These are phyloP conservation scores for Phaseolus coccineus DNA, from an alignment of 331 rosid species.

Conservation along the genomic window DNA sequence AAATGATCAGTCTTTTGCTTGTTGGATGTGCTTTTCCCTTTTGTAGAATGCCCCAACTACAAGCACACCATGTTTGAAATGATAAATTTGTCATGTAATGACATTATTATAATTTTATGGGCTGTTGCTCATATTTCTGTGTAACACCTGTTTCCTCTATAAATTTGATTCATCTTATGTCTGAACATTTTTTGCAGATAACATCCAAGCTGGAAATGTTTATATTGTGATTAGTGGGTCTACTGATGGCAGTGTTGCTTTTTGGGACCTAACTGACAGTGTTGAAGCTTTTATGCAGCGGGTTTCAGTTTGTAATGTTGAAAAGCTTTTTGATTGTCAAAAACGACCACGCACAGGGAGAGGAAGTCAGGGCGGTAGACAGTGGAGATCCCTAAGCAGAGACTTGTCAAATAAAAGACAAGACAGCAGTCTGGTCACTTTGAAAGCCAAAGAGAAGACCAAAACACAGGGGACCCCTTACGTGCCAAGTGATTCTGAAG, in stretches of 20 bases:
- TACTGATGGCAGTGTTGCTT: constrained; percentile 92
- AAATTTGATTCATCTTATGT: constrained; percentile 28
- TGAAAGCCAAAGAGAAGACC: constrained; percentile 44
- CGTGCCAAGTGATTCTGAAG: constrained; percentile 49
- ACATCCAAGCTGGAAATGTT: constrained; percentile 50
- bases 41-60: background rate
- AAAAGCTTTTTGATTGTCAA: constrained; percentile 71
- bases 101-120: constrained; percentile 1
- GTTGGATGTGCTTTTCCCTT: background rate
- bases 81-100: constrained; percentile 13
- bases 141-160: constrained; percentile 34
- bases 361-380: constrained; percentile 98
- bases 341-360: constrained; percentile 94
- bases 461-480: constrained; percentile 46
- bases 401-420: constrained; percentile 57
- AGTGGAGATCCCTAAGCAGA: constrained; percentile 79
- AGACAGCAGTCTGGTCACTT: constrained; percentile 34
- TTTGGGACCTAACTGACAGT: constrained; percentile 83
- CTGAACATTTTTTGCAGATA: constrained; percentile 53
- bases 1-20: constrained; percentile 12
- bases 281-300: constrained; percentile 72
- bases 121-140: constrained; percentile 12
- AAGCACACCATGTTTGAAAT: background rate
- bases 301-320: constrained; percentile 62
- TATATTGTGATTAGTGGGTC: constrained; percentile 87